Evolutionary conservation across 257 asterid species (phyloP).

Genomic region (Fraxinus pennsylvanica): DNA sequence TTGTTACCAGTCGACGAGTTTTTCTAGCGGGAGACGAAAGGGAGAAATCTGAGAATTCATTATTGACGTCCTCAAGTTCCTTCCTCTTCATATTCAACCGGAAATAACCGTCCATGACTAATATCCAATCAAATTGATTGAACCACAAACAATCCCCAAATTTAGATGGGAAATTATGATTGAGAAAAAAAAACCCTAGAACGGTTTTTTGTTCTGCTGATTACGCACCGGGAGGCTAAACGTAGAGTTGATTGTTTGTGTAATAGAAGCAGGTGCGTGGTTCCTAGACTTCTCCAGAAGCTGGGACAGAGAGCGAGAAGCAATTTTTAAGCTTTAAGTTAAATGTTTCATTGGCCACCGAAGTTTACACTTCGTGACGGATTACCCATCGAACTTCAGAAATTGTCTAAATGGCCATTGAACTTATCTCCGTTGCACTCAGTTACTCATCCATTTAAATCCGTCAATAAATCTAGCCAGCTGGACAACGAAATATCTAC

Average conservation of each 20-base stretch:
- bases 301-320: too few species aligned
- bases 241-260: not conserved
- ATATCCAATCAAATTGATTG: not conserved
- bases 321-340: too few species aligned
- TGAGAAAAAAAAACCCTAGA: not conserved
- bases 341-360: too few species aligned
- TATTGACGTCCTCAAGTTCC: constrained; percentile 55
- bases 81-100: constrained; percentile 68
- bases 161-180: not conserved
- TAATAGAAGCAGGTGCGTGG: too few species aligned
- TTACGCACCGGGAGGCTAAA: not conserved
- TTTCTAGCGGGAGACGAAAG: constrained; percentile 77
- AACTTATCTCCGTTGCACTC: too few species aligned
- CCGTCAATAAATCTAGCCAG: too few species aligned
- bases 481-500: too few species aligned
- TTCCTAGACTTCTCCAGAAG: too few species aligned
- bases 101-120: constrained; percentile 35
- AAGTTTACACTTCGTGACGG: too few species aligned
- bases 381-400: too few species aligned
- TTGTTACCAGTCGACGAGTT: constrained; percentile 77
- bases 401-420: too few species aligned
- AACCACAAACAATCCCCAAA: not conserved
- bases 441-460: too few species aligned
- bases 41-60: constrained; percentile 68
- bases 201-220: not conserved